Base-by-base conservation (phyloP, 768 basidiomycete genomes). In the Pleurotus sapidus region DNA sequence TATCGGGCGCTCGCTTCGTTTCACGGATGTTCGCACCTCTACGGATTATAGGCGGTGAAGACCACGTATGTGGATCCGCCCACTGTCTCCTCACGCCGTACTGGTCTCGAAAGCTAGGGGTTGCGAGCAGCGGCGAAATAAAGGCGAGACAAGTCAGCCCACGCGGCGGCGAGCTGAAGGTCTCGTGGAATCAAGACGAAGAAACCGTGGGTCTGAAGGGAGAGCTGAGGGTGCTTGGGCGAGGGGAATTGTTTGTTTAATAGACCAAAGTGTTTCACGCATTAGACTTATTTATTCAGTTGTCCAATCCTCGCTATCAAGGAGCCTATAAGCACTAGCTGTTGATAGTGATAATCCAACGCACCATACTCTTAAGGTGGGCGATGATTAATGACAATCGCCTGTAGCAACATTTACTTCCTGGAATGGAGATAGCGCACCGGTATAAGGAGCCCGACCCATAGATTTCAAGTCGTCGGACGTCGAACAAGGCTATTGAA, bases 41-140 rank as follows among this genome's bases (percentile, higher is more conserved):
- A 1, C 25, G 57, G 6, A 60, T 76, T 23, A 61, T 61, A 56
- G 63, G 65, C 12, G 69, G 69, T 3, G 82, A 84, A 67, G 83
- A 84, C 57, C 73, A 70, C 15, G 82, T 83, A 6, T 84, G 81
- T 57, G 83, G 83, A 12, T 78, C 78, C 38, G 80, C 82, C 0
- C 83, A 84, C 60, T 75, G 75, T 46, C 55, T 83, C 39, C 57
- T 81, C 37, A 70, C 63, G 2, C 82, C 82, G 2, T 83, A 84
- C 58, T 84, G 82, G 78, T 70, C 69, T 18, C 59, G 58, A 17
- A 77, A 78, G 57, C 65, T 68, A 3, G 68, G 62, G 0, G 65
- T 76, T 18, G 49, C 61, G 4, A 62, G 68, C 4, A 70, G 71
- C 8, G 53, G 66, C 34, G 69, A 74, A 55, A 70, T 79, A 25